Conservation (phyloP, 306 rosid species). For the Rosa rugosa region DNA sequence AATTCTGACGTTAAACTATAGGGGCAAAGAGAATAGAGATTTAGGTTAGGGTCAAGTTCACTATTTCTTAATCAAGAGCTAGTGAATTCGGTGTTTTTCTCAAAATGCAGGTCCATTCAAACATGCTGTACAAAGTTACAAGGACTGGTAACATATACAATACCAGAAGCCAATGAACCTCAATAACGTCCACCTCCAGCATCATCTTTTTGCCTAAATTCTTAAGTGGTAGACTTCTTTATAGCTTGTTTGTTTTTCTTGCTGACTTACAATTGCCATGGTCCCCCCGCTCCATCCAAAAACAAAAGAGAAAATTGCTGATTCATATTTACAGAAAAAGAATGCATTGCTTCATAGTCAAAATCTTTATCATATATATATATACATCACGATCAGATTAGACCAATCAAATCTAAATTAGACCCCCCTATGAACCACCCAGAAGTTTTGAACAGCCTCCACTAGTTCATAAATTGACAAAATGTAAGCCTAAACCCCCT, state of each 20-base stretch:
- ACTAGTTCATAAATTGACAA: background rate
- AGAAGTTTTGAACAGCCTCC: background rate
- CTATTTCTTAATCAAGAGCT: background rate
- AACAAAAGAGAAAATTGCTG: background rate
- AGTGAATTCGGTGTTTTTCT: background rate
- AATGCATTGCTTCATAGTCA: background rate
- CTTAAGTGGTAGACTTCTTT: background rate
- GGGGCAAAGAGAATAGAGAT: background rate
- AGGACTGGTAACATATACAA: background rate
- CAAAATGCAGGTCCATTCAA: constrained; percentile 2
- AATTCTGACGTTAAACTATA: no score
- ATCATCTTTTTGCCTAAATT: background rate
- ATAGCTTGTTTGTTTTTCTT: constrained; percentile 1
- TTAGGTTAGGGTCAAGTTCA: background rate
- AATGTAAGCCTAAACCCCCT: background rate
- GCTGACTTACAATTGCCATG: background rate
- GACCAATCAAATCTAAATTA: constrained; percentile 3
- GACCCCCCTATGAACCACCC: background rate
- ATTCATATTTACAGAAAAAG: constrained; percentile 10
- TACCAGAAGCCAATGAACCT: constrained; percentile 10
- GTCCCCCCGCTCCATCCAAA: constrained; percentile 1
- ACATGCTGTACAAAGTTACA: background rate
- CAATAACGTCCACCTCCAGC: background rate
- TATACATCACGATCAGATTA: constrained; percentile 5
- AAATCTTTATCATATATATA: background rate